Base-by-base conservation (phyloP, 345 rosid species). In the sweet orange (Citrus sinensis) region DNA sequence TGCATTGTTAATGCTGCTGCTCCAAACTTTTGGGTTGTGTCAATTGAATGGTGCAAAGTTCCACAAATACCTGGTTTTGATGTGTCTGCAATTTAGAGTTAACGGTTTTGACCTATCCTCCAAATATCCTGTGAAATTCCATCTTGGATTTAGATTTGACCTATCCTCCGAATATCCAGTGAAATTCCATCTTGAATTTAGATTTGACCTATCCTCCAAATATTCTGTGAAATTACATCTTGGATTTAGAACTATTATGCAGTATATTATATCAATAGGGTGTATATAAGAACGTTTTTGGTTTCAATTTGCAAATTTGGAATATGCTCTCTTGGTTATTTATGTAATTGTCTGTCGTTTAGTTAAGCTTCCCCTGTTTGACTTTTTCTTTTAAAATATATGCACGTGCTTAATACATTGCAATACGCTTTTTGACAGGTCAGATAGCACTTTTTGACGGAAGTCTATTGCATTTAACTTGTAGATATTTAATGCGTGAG, bases 401-500 rank as follows among this genome's bases (percentile, higher is more conserved):
- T 20, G 56, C 62, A 32, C 9, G 34, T 22, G 46, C 34, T 37
- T 73, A 16, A 16, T 42, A 14, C n/a, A 16, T 59, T 37, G 13
- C 8, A n/a, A 59, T 10, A 62, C 29, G 14, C 39, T 64, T 64
- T 49, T 9, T 65, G 62, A 74, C 59, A 65, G 59, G 40, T 42
- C 70, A 42, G 59, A 29, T 20, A 27, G 55, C 46, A 17, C 17
- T 35, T n/a, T 24, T 37, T 67, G 64, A 32, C 4, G 5, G 54
- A 37, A 54, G 56, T 32, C 22, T 76, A 76, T 32, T 58, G 3
- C 64, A 24, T 46, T 65, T 67, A 54, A 37, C 25, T 29, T 51
- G 17, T 54, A 55, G 51, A 75, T 49, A 66, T 76, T 75, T 35
- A 35, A 76, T 67, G 73, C 55, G 2, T 55, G 49, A 67, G 65